These are phyloP conservation scores for Russula olivacea DNA, from an alignment of 768 basidiomycete species.

Conservation along the genomic window DNA sequence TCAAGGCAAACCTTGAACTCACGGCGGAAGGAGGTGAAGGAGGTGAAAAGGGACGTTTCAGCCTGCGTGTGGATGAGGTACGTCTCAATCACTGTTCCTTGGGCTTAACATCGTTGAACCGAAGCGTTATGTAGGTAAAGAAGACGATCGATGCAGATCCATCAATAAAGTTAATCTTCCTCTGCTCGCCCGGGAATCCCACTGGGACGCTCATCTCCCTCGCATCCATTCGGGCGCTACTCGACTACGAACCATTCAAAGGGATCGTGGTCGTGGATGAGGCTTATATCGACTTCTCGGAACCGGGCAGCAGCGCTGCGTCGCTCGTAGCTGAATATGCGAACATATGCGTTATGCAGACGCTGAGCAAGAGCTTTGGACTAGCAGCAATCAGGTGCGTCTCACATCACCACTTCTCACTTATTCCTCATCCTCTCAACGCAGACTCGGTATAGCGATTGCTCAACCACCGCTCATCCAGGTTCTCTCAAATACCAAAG, in stretches of 20 bases:
- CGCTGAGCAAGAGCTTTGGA: conserved; percentile 93
- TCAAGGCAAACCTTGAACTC: conserved; percentile 68
- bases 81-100: conserved; percentile 25
- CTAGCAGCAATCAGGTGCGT: conserved; percentile 88
- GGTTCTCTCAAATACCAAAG: conserved; percentile 90
- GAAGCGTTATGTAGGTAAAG: conserved; percentile 52
- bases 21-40: conserved; percentile 59
- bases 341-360: conserved; percentile 94
- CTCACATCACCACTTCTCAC: neutral
- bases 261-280: conserved; percentile 95
- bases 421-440: neutral
- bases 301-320: conserved; percentile 53
- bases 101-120: neutral
- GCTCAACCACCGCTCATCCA: conserved; percentile 89
- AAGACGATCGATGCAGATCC: conserved; percentile 61
- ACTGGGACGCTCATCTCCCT: conserved; percentile 85
- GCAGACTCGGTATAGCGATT: conserved; percentile 84
- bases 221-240: conserved; percentile 54
- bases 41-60: conserved; percentile 67
- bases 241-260: conserved; percentile 77
- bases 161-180: conserved; percentile 83
- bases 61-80: conserved; percentile 68
- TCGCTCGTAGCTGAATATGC: conserved; percentile 71
- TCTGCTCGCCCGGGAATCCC: conserved; percentile 97
- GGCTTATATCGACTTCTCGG: conserved; percentile 94